These are phyloP conservation scores for Russula sp. DNA, from an alignment of 768 basidiomycete genomes.

Conservation along the genomic window DNA sequence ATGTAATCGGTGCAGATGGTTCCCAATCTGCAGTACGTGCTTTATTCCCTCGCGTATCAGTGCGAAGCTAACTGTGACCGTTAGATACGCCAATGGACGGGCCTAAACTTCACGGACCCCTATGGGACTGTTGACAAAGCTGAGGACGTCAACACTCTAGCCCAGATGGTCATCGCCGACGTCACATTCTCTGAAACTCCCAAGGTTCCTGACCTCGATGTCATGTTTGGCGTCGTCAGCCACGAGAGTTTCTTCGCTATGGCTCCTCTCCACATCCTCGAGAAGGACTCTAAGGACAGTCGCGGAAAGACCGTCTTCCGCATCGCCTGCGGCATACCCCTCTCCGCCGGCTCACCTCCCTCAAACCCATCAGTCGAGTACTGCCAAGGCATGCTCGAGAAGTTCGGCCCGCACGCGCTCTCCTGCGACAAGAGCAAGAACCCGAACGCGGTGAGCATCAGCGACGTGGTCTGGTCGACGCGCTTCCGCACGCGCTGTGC, in stretches of 20 bases:
- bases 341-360: slow-evolving; percentile 31
- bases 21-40: slow-evolving; percentile 37
- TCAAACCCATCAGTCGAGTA: slow-evolving; percentile 34
- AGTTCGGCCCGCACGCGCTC: slow-evolving; percentile 31
- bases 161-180: slow-evolving; percentile 42
- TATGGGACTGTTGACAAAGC: slow-evolving; percentile 23
- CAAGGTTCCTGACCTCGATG: slow-evolving; percentile 19
- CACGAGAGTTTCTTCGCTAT: slow-evolving; percentile 31
- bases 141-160: slow-evolving; percentile 26
- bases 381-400: slow-evolving; percentile 38
- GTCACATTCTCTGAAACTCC: slow-evolving; percentile 32
- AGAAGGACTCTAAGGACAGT: slow-evolving; percentile 21
- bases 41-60: background rate
- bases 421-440: slow-evolving; percentile 33
- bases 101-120: slow-evolving; percentile 41
- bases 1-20: slow-evolving; percentile 48
- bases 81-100: slow-evolving; percentile 37
- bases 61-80: background rate
- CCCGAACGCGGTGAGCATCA: slow-evolving; percentile 29
- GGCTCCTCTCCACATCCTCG: slow-evolving; percentile 30
- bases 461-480: slow-evolving; percentile 38
- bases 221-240: slow-evolving; percentile 25
- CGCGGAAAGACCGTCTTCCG: slow-evolving; percentile 30
- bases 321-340: slow-evolving; percentile 35
- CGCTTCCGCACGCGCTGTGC: slow-evolving; percentile 41